phyloP scores from a whole-genome alignment of 192 early-diverging fungal genomes.

The Backusella macrospora region DNA sequence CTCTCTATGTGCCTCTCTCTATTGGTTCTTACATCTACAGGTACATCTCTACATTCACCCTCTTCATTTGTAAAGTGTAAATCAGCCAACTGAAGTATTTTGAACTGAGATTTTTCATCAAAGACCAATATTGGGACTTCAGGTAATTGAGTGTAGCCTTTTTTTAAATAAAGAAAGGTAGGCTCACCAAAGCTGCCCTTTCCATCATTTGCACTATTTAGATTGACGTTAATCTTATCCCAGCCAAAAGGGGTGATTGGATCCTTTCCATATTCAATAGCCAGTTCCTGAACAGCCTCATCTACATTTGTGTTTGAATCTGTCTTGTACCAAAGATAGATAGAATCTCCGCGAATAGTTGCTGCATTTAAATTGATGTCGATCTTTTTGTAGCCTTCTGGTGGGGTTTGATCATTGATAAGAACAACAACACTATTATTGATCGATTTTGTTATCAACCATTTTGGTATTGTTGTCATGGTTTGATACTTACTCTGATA shows the following conservation, averaged over 20 bases:
- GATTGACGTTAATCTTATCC: conserved; percentile 26
- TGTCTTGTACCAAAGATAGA: conserved; percentile 31
- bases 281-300: conserved; percentile 24
- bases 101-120: conserved; percentile 44
- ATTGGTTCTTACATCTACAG: conserved; percentile 37
- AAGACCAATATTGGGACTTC: conserved; percentile 33
- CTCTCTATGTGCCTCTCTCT: too few relatives aligned
- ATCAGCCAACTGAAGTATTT: conserved; percentile 52
- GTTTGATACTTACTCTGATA: conserved; percentile 32
- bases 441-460: not conserved
- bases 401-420: conserved; percentile 31
- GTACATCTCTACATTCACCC: conserved; percentile 41
- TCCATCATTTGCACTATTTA: conserved; percentile 26
- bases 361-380: conserved; percentile 28
- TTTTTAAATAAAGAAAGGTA: conserved; percentile 23
- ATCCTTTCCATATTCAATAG: conserved; percentile 25
- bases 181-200: conserved; percentile 27
- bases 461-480: not conserved
- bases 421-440: conserved; percentile 25
- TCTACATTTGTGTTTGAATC: conserved; percentile 6
- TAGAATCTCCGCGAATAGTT: conserved; percentile 31
- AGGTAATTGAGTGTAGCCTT: conserved; percentile 28
- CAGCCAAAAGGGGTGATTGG: conserved; percentile 28
- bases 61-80: conserved; percentile 49
- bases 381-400: conserved; percentile 31